Base-by-base conservation (phyloP, 305 asterid genomes). In the Fraxinus greggii region DNA sequence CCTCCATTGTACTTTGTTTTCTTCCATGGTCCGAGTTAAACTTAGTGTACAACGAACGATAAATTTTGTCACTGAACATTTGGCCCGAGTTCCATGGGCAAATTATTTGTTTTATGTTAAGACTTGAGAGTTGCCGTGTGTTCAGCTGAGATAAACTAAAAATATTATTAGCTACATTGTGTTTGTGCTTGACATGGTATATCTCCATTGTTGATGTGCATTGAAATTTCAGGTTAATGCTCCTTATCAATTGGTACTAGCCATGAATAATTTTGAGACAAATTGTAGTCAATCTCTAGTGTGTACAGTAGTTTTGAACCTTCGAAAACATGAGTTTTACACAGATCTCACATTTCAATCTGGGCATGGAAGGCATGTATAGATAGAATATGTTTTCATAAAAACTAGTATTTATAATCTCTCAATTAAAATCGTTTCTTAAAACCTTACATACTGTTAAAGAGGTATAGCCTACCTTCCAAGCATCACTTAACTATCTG, bases 21-120 rank as follows among this genome's bases (percentile, higher is more conserved):
- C 73, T 28, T 65, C 21, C 78, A 32, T 78, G 77, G 59, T 86
- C 65, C 21, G 73, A 76, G 31, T 74, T 26, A 10, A 33, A 24
- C 19, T 76, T 59, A 54, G 63, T 54, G 83, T 67, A 76, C 56
- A 29, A 70, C n/a, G 4, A 61, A 15, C 12, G 80, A 82, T 40
- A 85, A 61, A 59, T 80, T 87, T 70, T 67, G 82, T 76, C 73
- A 33, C 72, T 77, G 78, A 33, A 78, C 81, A 54, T 81, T 72
- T 78, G 83, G 75, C 40, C 63, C 4, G 59, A 78, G 28, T 82
- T 83, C 56, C 63, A 1, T 79, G 15, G 85, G 61, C 75, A 42
- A 77, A 40, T 75, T 74, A 28, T 56, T 80, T 51, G 61, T 70
- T 65, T 86, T 80, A n/a, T 65, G 69, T 67, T 12, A 9, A 23